A percentile compares a stretch with the other conserved stretches of the same genome.
Conservation (phyloP, 2,329 filamentous ascomycete genomes). For the Fusarium temperatum region DNA sequence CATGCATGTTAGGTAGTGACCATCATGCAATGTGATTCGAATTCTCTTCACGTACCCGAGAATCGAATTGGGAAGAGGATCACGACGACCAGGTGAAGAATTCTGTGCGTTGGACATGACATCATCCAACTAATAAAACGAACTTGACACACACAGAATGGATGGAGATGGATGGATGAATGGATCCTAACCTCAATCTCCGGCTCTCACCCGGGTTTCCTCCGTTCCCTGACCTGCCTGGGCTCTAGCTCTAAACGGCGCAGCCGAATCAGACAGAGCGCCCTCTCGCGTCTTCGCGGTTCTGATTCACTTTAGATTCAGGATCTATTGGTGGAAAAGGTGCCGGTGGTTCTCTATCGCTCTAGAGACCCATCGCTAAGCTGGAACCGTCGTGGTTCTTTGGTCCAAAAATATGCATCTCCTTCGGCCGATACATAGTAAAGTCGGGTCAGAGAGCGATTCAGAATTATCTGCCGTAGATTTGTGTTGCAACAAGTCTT, state of each 20-base stretch:
- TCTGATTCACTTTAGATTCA: neutral
- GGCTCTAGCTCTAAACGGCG: neutral
- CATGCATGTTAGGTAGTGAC: neutral
- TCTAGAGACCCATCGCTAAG: neutral
- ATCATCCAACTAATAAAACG: conserved; percentile 15
- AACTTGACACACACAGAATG: neutral
- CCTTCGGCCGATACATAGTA: conserved; percentile 34
- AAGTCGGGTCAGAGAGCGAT: conserved; percentile 15
- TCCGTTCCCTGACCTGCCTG: conserved; percentile 4
- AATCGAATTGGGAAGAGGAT: neutral
- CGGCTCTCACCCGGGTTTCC: conserved; percentile 30
- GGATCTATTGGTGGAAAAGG: conserved; percentile 30
- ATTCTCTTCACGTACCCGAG: neutral
- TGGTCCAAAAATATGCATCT: neutral
- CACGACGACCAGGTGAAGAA: neutral
- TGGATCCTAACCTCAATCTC: conserved; percentile 17
- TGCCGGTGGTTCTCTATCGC: neutral
- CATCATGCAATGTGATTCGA: neutral
- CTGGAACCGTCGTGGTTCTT: neutral
- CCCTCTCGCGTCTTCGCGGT: conserved; percentile 24
- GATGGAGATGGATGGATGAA: neutral
- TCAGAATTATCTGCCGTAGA: conserved; percentile 5
- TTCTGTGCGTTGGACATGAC: conserved; percentile 1
- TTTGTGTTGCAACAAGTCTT: conserved; percentile 24
- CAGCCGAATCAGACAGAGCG: neutral